Percentiles rank a stretch among this genome's conserved stretches.
phyloP scores from a whole-genome alignment of 2,329 filamentous ascomycete species.

The Fusarium sterilihyphosum region DNA sequence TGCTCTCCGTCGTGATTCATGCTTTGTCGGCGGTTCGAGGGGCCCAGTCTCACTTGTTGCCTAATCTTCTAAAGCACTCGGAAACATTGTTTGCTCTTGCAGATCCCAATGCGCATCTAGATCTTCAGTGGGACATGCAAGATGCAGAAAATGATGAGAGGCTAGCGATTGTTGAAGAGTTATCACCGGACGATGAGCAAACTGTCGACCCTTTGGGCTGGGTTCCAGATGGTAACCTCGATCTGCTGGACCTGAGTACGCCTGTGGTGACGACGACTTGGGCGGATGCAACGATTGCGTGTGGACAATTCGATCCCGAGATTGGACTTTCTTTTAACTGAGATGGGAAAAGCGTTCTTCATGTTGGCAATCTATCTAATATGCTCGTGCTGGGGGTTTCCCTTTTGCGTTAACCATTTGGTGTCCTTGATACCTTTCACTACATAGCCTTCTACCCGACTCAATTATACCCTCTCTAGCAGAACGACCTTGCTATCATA shows the following conservation, averaged over 20 bases:
- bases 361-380: neutral
- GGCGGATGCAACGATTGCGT: neutral
- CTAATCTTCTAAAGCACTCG: conserved; percentile 42
- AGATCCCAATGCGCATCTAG: conserved; percentile 26
- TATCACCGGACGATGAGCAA: conserved; percentile 1
- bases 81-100: conserved; percentile 16
- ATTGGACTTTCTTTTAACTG: neutral
- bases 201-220: neutral
- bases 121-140: conserved; percentile 11
- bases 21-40: conserved; percentile 42
- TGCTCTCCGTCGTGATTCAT: conserved; percentile 42
- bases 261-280: conserved; percentile 4
- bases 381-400: neutral
- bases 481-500: conserved; percentile 68
- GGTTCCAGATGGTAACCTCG: conserved; percentile 1
- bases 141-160: neutral
- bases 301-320: conserved; percentile 5
- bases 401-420: neutral
- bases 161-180: conserved; percentile 16
- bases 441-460: neutral
- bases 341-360: neutral
- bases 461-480: conserved; percentile 53
- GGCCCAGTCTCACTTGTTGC: conserved; percentile 42
- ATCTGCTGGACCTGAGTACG: conserved; percentile 24
- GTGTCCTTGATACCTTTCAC: neutral